Percentiles rank a stretch among this genome's conserved stretches.
phyloP scores from a whole-genome alignment of 768 basidiomycete genomes.

The Termitomyces sp. region DNA sequence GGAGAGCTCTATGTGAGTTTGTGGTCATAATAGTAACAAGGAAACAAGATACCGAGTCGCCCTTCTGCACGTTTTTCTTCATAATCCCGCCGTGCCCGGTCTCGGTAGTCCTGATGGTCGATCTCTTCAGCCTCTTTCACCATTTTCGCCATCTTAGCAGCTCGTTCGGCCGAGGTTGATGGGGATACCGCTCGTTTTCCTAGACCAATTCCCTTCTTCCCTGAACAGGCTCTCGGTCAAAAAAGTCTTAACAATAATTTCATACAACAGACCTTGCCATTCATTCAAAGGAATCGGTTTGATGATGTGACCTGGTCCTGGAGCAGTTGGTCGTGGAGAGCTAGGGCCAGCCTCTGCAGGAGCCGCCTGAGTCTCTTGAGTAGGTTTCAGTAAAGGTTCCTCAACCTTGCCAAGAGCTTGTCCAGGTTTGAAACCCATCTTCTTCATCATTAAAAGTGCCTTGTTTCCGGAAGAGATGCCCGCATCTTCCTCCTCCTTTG shows the following conservation, averaged over 20 bases:
- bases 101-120: slow-evolving; percentile 59
- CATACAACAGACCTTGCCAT: slow-evolving; percentile 66
- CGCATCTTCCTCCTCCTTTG: slow-evolving; percentile 58
- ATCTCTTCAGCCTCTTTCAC: slow-evolving; percentile 66
- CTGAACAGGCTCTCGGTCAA: slow-evolving; percentile 31
- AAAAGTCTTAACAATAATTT: slow-evolving; percentile 2
- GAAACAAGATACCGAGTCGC: slow-evolving; percentile 42
- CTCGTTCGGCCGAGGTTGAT: slow-evolving; percentile 51
- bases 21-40: not conserved
- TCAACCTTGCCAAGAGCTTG: slow-evolving; percentile 62
- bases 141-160: slow-evolving; percentile 78
- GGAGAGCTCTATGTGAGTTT: not conserved
- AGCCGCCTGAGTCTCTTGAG: slow-evolving; percentile 2
- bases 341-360: slow-evolving; percentile 1
- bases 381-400: slow-evolving; percentile 11
- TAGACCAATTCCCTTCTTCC: slow-evolving; percentile 75
- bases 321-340: not conserved
- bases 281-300: slow-evolving; percentile 76
- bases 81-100: slow-evolving; percentile 69
- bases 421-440: slow-evolving; percentile 90
- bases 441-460: slow-evolving; percentile 87
- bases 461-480: slow-evolving; percentile 60
- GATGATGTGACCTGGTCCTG: slow-evolving; percentile 34
- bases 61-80: slow-evolving; percentile 74
- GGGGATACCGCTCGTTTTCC: slow-evolving; percentile 69